Percentiles rank a stretch among this genome's conserved stretches.
phyloP scores from a whole-genome alignment of 225 moss, liverwort and hornwort genomes.

The Bryoerythrophyllum caledonicum region DNA sequence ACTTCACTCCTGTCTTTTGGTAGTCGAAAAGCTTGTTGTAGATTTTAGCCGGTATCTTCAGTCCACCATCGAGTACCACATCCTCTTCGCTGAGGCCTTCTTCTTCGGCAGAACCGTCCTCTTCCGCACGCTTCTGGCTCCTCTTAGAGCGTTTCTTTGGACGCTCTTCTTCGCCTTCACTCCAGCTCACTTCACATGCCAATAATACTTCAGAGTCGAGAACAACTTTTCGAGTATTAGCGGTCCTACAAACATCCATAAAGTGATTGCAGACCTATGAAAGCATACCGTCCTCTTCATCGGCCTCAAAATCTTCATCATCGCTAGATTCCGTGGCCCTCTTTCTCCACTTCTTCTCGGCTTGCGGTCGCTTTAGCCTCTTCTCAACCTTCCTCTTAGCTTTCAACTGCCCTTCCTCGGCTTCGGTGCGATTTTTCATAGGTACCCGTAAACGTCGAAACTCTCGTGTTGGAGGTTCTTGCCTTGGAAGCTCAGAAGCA shows the following conservation, averaged over 20 bases:
- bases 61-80: slow-evolving; percentile 82
- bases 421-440: slow-evolving; percentile 53
- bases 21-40: slow-evolving; percentile 85
- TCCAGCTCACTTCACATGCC: slow-evolving; percentile 53
- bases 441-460: slow-evolving; percentile 83
- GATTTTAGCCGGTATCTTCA: slow-evolving; percentile 67
- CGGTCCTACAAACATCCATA: slow-evolving; percentile 5
- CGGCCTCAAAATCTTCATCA: slow-evolving; percentile 51
- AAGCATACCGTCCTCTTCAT: slow-evolving; percentile 44
- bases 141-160: slow-evolving; percentile 42
- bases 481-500: slow-evolving; percentile 73
- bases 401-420: slow-evolving; percentile 43
- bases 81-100: slow-evolving; percentile 56
- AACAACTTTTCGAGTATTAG: slow-evolving; percentile 2
- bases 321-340: slow-evolving; percentile 48
- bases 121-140: slow-evolving; percentile 36
- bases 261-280: slow-evolving; percentile 23
- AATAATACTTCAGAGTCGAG: slow-evolving; percentile 19
- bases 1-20: slow-evolving; percentile 96
- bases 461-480: slow-evolving; percentile 81
- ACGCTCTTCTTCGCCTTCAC: slow-evolving; percentile 46
- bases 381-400: slow-evolving; percentile 41
- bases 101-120: slow-evolving; percentile 35
- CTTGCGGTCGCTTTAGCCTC: slow-evolving; percentile 75
- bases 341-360: slow-evolving; percentile 77